These are phyloP conservation scores for Phytophthora colocasiae DNA, from an alignment of 352 stramenopile species.

Conservation along the genomic window DNA sequence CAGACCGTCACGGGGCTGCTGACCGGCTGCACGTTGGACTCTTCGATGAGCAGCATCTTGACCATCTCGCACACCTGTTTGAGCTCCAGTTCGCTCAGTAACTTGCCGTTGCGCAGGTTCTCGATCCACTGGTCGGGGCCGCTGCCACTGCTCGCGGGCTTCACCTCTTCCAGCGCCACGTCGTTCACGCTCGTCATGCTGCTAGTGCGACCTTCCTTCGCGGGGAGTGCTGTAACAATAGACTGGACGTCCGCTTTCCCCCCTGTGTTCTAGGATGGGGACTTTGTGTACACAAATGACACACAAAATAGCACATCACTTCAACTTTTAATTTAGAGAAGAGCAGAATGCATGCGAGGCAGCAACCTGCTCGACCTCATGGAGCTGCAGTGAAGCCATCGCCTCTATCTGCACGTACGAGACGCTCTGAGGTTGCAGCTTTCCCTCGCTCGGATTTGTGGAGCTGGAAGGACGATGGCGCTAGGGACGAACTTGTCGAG, in stretches of 20 bases:
- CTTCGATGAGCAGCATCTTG: slow-evolving; percentile 92
- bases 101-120: slow-evolving; percentile 74
- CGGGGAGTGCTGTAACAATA: slow-evolving; percentile 24
- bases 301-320: slow-evolving; percentile 19
- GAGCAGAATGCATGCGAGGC: not conserved
- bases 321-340: slow-evolving; percentile 18
- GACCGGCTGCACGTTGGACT: slow-evolving; percentile 92
- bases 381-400: slow-evolving; percentile 10
- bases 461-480: slow-evolving; percentile 49
- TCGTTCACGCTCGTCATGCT: slow-evolving; percentile 76
- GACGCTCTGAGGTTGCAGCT: slow-evolving; percentile 26
- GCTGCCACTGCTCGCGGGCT: slow-evolving; percentile 57
- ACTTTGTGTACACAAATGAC: slow-evolving; percentile 9
- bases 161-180: slow-evolving; percentile 58
- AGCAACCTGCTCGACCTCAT: slow-evolving; percentile 12
- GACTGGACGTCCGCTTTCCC: slow-evolving; percentile 26
- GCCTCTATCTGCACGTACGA: slow-evolving; percentile 13
- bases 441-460: slow-evolving; percentile 73
- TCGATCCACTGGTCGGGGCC: slow-evolving; percentile 90
- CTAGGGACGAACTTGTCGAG: slow-evolving; percentile 58
- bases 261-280: slow-evolving; percentile 12
- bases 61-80: slow-evolving; percentile 92
- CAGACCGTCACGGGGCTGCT: slow-evolving; percentile 91
- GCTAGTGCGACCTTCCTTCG: slow-evolving; percentile 9
- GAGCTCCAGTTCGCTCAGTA: slow-evolving; percentile 89